Base-by-base conservation (phyloP, 805 yeast genomes). In the Metschnikowia chrysomelidarum region DNA sequence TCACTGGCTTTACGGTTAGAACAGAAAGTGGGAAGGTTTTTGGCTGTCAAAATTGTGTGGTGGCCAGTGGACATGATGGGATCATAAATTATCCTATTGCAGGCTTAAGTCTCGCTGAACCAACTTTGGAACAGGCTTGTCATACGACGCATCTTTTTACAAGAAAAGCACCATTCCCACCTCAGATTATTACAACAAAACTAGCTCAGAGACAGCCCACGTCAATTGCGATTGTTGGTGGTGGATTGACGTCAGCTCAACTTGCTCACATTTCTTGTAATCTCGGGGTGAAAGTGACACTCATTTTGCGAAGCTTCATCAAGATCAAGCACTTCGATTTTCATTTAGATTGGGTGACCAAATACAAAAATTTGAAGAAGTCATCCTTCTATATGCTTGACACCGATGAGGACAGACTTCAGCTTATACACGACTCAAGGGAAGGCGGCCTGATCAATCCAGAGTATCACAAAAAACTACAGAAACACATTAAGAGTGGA, bases 321-420 rank as follows among this genome's bases (percentile, higher is more conserved):
- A 69, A 66, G 36, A 57, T 69, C 30, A 69, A 70, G 47, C 74
- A 69, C 41, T 70, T 70, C 51, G 75, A 69, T 38, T 69, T 69
- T 42, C 72, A 67, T 40, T 51, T 69, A 30, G 74, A 69, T 36
- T 70, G 75, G 75, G 74, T 69, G 12, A 66, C 74, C n/a, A 70
- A 69, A 41, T 69, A 67, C 48, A 63, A 64, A 40, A 70, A 68
- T 38, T 66, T 62, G 17, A 62, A 66, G 49, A 69, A 67, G 39
- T 61, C 71, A 2, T 61, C 69, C 1, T 65, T 64, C 30, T 69
- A 69, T 54, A 61, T 66, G 44, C 51, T 53, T 34, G 73, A 68
- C 28, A 58, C 69, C 1, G 73, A 69, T 34, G 59, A 63, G 27
- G 74, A 69, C 35, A 46, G 73, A 19, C 49, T 44, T 12, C 52